Conservation (phyloP, 352 stramenopile species). For the Achlya hypogyna region DNA sequence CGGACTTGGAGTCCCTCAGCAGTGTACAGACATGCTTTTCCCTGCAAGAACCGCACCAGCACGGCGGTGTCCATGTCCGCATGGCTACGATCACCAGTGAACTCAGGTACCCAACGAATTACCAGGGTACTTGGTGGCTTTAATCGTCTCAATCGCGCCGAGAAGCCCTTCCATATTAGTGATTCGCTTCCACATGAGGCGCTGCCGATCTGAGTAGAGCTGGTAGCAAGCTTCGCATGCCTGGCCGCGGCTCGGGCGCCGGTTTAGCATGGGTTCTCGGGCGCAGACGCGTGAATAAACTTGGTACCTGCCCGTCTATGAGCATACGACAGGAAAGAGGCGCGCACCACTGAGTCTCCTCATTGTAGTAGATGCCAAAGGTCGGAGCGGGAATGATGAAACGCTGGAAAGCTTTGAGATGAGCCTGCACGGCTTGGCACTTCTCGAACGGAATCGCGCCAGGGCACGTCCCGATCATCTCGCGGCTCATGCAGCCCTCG, state of each 20-base stretch:
- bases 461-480: conserved; percentile 12
- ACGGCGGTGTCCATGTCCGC: conserved; percentile 16
- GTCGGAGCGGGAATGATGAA: conserved; percentile 14
- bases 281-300: conserved; percentile 12
- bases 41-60: conserved; percentile 12
- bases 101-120: background rate
- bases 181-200: conserved; percentile 18
- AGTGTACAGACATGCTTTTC: conserved; percentile 15
- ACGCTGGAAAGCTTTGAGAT: conserved; percentile 6
- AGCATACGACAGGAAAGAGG: background rate
- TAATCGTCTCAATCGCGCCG: conserved; percentile 13
- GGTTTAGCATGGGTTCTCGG: conserved; percentile 9
- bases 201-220: conserved; percentile 16
- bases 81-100: background rate
- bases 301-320: background rate
- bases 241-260: conserved; percentile 8
- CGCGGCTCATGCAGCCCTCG: background rate
- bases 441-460: conserved; percentile 16
- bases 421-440: background rate
- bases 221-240: conserved; percentile 20
- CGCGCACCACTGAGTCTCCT: conserved; percentile 4
- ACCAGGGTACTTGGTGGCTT: conserved; percentile 3
- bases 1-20: conserved; percentile 8
- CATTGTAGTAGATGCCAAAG: conserved; percentile 15
- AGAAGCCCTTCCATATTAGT: conserved; percentile 19